These are phyloP conservation scores for Fusarium oligoseptatum DNA, from an alignment of 2,329 filamentous ascomycete species.

Conservation along the genomic window DNA sequence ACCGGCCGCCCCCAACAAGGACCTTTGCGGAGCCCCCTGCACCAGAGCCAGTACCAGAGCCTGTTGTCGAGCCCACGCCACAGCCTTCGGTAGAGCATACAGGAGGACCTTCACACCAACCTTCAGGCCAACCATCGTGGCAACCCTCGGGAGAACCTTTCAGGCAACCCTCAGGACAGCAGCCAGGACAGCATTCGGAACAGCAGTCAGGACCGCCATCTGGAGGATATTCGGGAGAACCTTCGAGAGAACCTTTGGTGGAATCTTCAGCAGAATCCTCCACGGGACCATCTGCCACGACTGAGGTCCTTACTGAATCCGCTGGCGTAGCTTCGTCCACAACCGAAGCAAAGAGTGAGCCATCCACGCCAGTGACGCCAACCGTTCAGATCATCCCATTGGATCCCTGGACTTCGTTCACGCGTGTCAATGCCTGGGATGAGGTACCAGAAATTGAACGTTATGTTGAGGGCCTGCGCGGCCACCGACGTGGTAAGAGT, in stretches of 20 bases:
- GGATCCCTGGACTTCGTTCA: constrained; percentile 79
- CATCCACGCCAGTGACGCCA: constrained; percentile 63
- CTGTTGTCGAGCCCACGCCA: constrained; percentile 42
- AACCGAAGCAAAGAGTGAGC: constrained; percentile 53
- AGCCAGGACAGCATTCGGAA: background rate
- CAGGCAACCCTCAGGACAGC: background rate
- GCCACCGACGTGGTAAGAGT: constrained; percentile 61
- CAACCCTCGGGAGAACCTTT: background rate
- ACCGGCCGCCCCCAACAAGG: constrained; percentile 72
- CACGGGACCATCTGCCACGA: constrained; percentile 23
- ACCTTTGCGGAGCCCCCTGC: constrained; percentile 63
- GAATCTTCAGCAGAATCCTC: constrained; percentile 2
- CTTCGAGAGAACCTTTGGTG: background rate
- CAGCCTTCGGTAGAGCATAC: constrained; percentile 8
- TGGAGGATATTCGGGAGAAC: background rate
- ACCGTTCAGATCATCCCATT: constrained; percentile 61
- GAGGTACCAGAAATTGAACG: constrained; percentile 87
- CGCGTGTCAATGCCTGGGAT: constrained; percentile 92
- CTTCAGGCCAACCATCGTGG: background rate
- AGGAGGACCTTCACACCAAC: background rate
- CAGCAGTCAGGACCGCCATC: background rate
- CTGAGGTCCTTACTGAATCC: constrained; percentile 47
- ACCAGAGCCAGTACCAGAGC: constrained; percentile 18
- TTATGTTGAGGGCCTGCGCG: constrained; percentile 84
- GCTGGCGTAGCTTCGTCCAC: constrained; percentile 52